These are phyloP conservation scores for Fomitopsis serialis DNA, from an alignment of 768 basidiomycete genomes.

Conservation along the genomic window DNA sequence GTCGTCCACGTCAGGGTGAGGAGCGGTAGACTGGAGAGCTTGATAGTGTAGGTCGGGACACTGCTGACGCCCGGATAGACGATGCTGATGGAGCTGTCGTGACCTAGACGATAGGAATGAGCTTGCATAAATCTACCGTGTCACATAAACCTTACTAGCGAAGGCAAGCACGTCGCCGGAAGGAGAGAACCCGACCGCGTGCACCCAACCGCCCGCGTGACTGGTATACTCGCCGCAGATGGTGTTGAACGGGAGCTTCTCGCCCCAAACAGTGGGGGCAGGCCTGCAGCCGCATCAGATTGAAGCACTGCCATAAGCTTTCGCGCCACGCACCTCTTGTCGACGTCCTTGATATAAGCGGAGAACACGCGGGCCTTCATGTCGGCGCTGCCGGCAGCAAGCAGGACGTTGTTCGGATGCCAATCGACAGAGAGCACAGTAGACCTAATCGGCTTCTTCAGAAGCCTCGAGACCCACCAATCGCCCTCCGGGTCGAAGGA, in stretches of 20 bases:
- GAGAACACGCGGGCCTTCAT: conserved; percentile 98
- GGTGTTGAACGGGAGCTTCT: conserved; percentile 95
- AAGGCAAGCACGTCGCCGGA: conserved; percentile 94
- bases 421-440: conserved; percentile 94
- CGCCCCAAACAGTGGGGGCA: conserved; percentile 90
- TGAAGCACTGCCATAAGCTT: neutral
- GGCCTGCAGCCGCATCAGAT: conserved; percentile 47
- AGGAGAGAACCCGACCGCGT: conserved; percentile 92
- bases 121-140: neutral
- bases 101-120: conserved; percentile 47
- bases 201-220: conserved; percentile 95
- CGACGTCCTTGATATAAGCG: conserved; percentile 97
- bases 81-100: conserved; percentile 90
- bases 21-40: conserved; percentile 73
- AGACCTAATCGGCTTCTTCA: conserved; percentile 96
- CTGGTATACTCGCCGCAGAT: conserved; percentile 91
- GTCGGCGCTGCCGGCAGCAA: conserved; percentile 96
- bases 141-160: conserved; percentile 54
- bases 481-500: conserved; percentile 97
- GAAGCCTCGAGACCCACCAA: conserved; percentile 97
- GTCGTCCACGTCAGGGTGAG: conserved; percentile 83
- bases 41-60: conserved; percentile 67
- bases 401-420: conserved; percentile 98
- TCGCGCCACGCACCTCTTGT: conserved; percentile 63
- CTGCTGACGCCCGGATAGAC: conserved; percentile 91